phyloP scores from a whole-genome alignment of 306 rosid species.

The Fragaria ananassa region DNA sequence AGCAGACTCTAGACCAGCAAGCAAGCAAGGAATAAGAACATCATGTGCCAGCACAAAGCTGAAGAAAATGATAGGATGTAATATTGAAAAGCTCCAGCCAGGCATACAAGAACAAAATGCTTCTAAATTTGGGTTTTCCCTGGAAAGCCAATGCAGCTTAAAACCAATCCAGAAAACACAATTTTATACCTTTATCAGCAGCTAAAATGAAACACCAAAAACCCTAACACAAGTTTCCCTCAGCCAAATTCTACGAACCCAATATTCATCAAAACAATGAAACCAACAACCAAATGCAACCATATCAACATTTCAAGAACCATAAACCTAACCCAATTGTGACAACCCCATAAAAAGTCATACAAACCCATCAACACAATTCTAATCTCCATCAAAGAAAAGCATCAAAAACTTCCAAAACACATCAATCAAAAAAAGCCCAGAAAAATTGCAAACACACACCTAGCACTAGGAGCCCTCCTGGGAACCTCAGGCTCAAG shows the following conservation, averaged over 20 bases:
- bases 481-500: slow-evolving; percentile 91
- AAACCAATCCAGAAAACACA: slow-evolving; percentile 10
- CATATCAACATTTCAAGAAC: background rate
- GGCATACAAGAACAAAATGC: background rate
- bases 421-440: background rate
- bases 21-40: slow-evolving; percentile 3
- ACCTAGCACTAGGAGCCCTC: slow-evolving; percentile 98
- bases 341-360: background rate
- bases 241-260: background rate
- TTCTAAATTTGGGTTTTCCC: slow-evolving; percentile 12
- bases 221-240: slow-evolving; percentile 4
- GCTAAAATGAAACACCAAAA: slow-evolving; percentile 3
- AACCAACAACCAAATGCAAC: background rate
- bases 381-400: background rate
- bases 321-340: background rate
- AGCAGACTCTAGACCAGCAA: background rate
- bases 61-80: background rate
- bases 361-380: slow-evolving; percentile 1
- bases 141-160: slow-evolving; percentile 11
- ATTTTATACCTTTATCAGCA: slow-evolving; percentile 3
- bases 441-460: slow-evolving; percentile 5
- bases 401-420: background rate
- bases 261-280: slow-evolving; percentile 2
- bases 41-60: slow-evolving; percentile 2
- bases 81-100: slow-evolving; percentile 2